phyloP scores from a whole-genome alignment of 2,329 filamentous ascomycete genomes.

The Colletotrichum brevisporum region DNA sequence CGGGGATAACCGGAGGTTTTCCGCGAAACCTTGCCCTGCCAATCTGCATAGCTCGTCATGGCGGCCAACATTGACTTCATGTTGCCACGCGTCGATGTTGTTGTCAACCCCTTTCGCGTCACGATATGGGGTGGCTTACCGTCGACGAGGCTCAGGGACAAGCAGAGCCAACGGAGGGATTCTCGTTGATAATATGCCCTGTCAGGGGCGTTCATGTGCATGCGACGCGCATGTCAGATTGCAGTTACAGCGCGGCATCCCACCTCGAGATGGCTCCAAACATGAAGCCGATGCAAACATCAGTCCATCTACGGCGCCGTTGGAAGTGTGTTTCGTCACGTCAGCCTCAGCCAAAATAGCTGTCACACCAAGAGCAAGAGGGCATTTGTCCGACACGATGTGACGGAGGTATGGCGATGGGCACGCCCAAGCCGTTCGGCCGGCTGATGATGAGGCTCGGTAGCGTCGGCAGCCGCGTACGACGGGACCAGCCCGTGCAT shows the following conservation, averaged over 20 bases:
- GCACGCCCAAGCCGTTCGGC: constrained; percentile 2
- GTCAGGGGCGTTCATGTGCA: background rate
- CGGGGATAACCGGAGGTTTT: constrained; percentile 4
- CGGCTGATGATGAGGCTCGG: constrained; percentile 9
- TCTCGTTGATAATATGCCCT: background rate
- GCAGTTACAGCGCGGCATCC: background rate
- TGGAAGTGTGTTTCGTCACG: background rate
- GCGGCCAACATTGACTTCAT: constrained; percentile 1
- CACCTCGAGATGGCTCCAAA: background rate
- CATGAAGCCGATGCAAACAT: background rate
- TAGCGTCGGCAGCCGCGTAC: background rate
- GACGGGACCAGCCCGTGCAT: constrained; percentile 22
- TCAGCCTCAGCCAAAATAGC: background rate
- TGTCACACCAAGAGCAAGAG: background rate
- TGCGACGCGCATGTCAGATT: background rate
- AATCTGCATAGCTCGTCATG: background rate
- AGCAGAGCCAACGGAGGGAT: background rate
- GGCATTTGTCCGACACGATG: background rate
- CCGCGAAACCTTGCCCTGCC: background rate
- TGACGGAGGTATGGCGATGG: background rate
- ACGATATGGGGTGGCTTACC: background rate
- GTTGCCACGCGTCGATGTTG: background rate
- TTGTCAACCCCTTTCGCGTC: background rate
- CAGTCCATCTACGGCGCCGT: background rate
- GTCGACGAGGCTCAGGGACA: background rate